Evolutionary conservation across 2,329 filamentous ascomycete genomes (phyloP).

Genomic region (Sarocladium strictum): DNA sequence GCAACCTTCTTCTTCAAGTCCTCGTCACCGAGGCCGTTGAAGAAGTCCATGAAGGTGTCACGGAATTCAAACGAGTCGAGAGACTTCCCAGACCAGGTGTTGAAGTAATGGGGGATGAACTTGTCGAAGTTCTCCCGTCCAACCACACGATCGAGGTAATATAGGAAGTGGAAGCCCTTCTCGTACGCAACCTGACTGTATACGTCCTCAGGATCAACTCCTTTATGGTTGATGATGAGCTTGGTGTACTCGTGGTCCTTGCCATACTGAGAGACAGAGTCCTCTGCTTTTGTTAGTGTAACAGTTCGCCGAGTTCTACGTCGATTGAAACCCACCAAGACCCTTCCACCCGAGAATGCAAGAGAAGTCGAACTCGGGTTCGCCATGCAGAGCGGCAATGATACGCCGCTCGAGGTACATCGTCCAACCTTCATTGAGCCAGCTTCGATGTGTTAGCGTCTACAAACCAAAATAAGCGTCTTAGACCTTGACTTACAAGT

Average conservation of each 20-base stretch:
- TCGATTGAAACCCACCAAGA: conserved; percentile 44
- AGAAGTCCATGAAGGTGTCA: conserved; percentile 79
- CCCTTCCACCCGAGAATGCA: conserved; percentile 95
- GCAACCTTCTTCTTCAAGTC: conserved; percentile 59
- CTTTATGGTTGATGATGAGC: conserved; percentile 75
- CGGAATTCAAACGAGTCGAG: conserved; percentile 95
- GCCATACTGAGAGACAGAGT: conserved; percentile 73
- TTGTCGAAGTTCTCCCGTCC: conserved; percentile 84
- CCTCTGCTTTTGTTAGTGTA: conserved; percentile 41
- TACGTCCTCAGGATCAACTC: conserved; percentile 86
- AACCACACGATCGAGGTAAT: conserved; percentile 79
- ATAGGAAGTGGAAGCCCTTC: conserved; percentile 93
- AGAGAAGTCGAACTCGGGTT: conserved; percentile 84
- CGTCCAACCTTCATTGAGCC: conserved; percentile 82
- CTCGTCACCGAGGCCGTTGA: conserved; percentile 58
- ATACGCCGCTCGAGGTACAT: conserved; percentile 89
- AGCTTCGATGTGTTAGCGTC: conserved; percentile 37
- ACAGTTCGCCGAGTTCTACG: no score
- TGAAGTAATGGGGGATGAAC: conserved; percentile 95
- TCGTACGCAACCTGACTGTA: conserved; percentile 93
- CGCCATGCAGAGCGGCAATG: conserved; percentile 69
- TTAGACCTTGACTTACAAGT: conserved; percentile 66
- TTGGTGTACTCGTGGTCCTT: conserved; percentile 89
- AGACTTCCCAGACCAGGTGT: conserved; percentile 75
- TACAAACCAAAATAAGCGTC: no score